phyloP scores from a whole-genome alignment of 2,329 filamentous ascomycete genomes.

The Trichophyton schoenleinii region DNA sequence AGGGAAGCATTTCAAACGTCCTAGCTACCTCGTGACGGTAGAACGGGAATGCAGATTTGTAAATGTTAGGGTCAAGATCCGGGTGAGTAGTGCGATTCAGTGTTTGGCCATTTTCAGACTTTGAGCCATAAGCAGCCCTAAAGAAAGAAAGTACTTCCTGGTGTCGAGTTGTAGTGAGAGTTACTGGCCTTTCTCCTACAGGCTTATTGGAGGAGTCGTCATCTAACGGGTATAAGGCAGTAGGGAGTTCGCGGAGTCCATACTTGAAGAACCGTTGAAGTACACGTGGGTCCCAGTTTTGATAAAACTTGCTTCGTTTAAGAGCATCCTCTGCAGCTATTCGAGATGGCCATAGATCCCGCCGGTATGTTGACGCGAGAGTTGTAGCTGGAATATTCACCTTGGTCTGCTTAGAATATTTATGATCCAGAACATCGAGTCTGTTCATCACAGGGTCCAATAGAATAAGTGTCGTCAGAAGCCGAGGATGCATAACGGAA shows the following conservation, averaged over 20 bases:
- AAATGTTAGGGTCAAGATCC: constrained; percentile 30
- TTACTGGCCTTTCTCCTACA: constrained; percentile 56
- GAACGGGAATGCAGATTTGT: constrained; percentile 27
- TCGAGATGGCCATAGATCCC: constrained; percentile 72
- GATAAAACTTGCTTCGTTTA: constrained; percentile 60
- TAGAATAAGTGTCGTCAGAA: constrained; percentile 62
- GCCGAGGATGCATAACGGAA: constrained; percentile 64
- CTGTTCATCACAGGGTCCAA: constrained; percentile 70
- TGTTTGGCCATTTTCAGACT: constrained; percentile 26
- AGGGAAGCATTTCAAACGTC: constrained; percentile 30
- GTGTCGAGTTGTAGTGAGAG: constrained; percentile 66
- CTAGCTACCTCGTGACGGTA: constrained; percentile 32
- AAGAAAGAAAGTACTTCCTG: constrained; percentile 58
- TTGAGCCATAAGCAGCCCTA: constrained; percentile 48
- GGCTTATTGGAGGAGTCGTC: constrained; percentile 32
- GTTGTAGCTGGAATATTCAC: constrained; percentile 26
- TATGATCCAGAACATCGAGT: constrained; percentile 26
- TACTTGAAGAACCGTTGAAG: constrained; percentile 59
- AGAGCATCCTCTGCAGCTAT: constrained; percentile 56
- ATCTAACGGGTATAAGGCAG: constrained; percentile 30
- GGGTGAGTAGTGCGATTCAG: constrained; percentile 32
- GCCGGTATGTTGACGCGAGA: constrained; percentile 54
- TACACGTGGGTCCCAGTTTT: constrained; percentile 68
- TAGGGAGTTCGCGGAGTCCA: constrained; percentile 65
- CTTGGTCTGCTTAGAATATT: constrained; percentile 27